Conservation (phyloP, 108 stramenopile species). For the Discostella stelligeroides region DNA sequence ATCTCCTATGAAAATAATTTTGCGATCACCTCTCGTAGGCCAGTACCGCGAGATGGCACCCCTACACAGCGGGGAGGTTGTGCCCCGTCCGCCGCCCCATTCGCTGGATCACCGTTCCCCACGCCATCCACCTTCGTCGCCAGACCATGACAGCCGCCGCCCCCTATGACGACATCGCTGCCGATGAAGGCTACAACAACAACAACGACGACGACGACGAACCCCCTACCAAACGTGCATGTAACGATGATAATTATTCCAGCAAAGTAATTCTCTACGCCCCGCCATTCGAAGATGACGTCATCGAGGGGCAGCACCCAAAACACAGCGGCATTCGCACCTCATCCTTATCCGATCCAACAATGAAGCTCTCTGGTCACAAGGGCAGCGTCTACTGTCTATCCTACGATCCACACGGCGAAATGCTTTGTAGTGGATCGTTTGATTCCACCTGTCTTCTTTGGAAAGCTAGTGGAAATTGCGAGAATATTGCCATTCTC, state of each 20-base stretch:
- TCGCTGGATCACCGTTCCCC: too few relatives aligned
- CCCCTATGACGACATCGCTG: background rate
- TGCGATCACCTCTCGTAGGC: too few relatives aligned
- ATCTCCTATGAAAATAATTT: too few relatives aligned
- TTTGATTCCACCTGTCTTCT: slow-evolving; percentile 80
- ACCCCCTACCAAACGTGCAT: slow-evolving; percentile 31
- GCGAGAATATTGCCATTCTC: slow-evolving; percentile 81
- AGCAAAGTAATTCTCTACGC: slow-evolving; percentile 23
- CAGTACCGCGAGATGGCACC: too few relatives aligned
- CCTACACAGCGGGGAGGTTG: too few relatives aligned
- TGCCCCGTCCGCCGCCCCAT: too few relatives aligned
- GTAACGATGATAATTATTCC: slow-evolving; percentile 2
- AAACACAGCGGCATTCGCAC: slow-evolving; percentile 52
- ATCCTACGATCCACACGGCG: slow-evolving; percentile 74
- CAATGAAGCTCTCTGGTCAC: slow-evolving; percentile 87
- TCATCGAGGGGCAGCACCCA: background rate
- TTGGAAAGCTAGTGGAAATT: slow-evolving; percentile 80
- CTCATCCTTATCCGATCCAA: slow-evolving; percentile 68
- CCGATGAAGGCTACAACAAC: background rate
- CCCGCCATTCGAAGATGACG: slow-evolving; percentile 14
- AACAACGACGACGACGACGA: slow-evolving; percentile 3
- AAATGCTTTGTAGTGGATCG: slow-evolving; percentile 64
- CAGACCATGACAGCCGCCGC: background rate
- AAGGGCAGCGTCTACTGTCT: slow-evolving; percentile 86
- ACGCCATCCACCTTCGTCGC: too few relatives aligned